Percentiles rank a stretch among this genome's conserved stretches.
These are phyloP conservation scores for Phaseolus coccineus DNA, from an alignment of 331 rosid species.

Conservation along the genomic window DNA sequence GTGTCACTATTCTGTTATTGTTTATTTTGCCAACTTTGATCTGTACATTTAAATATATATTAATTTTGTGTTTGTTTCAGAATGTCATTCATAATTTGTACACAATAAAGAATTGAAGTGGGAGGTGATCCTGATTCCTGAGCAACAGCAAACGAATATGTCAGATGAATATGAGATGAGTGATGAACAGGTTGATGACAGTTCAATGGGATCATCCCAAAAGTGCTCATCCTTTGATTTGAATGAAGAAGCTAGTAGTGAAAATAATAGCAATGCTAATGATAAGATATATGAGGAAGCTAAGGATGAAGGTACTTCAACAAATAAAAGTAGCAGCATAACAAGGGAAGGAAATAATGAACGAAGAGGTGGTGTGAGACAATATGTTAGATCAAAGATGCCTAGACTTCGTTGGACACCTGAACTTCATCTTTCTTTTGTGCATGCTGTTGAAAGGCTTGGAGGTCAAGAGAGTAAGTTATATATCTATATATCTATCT, in stretches of 20 bases:
- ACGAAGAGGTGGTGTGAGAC: conserved; percentile 62
- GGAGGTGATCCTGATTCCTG: conserved; percentile 22
- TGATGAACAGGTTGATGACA: conserved; percentile 47
- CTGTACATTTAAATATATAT: conserved; percentile 5
- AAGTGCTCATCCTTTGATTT: conserved; percentile 62
- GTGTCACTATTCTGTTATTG: conserved; percentile 20
- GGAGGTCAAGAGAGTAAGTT: conserved; percentile 90
- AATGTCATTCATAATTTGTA: conserved; percentile 7
- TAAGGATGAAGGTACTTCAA: conserved; percentile 50
- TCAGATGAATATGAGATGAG: conserved; percentile 46
- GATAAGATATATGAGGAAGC: conserved; percentile 38
- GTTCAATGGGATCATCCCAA: conserved; percentile 55
- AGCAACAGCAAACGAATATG: conserved; percentile 39
- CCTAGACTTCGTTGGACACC: conserved; percentile 93
- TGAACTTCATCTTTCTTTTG: conserved; percentile 80
- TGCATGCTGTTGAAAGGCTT: conserved; percentile 77
- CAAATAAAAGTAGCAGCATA: conserved; percentile 37
- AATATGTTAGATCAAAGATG: conserved; percentile 79
- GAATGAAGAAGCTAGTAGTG: conserved; percentile 64
- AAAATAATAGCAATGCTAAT: neutral
- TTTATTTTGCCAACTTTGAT: conserved; percentile 13
- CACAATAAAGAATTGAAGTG: conserved; percentile 33
- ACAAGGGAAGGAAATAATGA: conserved; percentile 48
- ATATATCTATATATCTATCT: neutral
- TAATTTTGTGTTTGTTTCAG: conserved; percentile 40